A percentile compares a stretch with the other conserved stretches of the same genome.
phyloP scores from a whole-genome alignment of 2,329 filamentous ascomycete species.

The Colletotrichum aenigma region DNA sequence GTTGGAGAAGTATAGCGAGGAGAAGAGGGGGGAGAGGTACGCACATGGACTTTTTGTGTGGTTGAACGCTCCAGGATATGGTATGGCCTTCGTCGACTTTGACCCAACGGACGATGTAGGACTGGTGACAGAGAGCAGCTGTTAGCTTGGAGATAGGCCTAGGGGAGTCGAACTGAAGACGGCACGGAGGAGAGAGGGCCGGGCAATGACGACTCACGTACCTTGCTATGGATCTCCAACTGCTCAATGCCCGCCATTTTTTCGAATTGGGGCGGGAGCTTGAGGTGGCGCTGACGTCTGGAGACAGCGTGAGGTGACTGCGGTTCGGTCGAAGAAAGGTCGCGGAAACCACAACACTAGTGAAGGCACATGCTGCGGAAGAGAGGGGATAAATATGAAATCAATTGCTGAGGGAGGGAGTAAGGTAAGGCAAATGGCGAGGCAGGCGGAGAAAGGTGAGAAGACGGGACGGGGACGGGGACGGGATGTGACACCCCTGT shows the following conservation, averaged over 20 bases:
- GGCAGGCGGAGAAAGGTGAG: not conserved
- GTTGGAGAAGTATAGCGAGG: not conserved
- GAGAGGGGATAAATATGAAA: not conserved
- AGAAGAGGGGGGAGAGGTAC: constrained; percentile 22
- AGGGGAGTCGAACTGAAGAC: constrained; percentile 9
- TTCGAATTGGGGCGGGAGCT: not conserved
- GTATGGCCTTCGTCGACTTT: constrained; percentile 89
- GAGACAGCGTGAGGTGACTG: not conserved
- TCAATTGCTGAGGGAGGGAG: not conserved
- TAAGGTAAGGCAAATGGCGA: not conserved
- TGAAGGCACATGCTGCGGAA: constrained; percentile 7
- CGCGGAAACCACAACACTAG: not conserved
- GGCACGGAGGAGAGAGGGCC: not conserved
- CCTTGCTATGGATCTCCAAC: constrained; percentile 97
- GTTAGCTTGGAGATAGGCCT: constrained; percentile 6
- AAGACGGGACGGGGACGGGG: constrained; percentile 5
- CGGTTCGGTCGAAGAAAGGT: not conserved
- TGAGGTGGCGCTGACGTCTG: not conserved
- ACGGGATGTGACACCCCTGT: constrained; percentile 20
- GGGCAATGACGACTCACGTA: constrained; percentile 43
- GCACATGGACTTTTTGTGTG: constrained; percentile 95
- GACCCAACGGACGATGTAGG: constrained; percentile 97
- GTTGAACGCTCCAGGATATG: constrained; percentile 96
- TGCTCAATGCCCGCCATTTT: constrained; percentile 94
- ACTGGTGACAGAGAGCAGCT: constrained; percentile 57